Base-by-base conservation (phyloP, 495 filamentous ascomycete genomes). In the Talaromyces proteolyticus region DNA sequence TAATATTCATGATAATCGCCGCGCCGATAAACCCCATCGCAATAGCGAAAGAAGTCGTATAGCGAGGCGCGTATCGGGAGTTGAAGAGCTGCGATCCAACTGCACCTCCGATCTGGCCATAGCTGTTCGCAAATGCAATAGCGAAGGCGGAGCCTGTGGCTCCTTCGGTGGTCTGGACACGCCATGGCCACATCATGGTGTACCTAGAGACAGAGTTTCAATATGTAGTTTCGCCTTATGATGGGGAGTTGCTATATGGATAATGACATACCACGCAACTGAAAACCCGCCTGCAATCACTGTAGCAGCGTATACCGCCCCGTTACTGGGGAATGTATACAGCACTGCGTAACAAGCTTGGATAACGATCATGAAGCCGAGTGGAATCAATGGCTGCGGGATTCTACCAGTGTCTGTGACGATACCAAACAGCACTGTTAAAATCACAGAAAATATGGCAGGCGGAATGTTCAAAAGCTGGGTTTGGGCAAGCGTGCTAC, bases 151-250 rank as follows among this genome's bases (percentile, higher is more conserved):
- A 53, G 12, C 64, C 64, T 2, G 64, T 68, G 1, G 58, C 57
- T 0, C 64, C 62, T 49, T 57, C 54, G 4, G 64, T 51, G 3
- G 65, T 62, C 2, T 60, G 47, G 2, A 57, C 57, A 3, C 65
- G 62, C 64, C 64, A 66, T 14, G 62, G 57, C 60, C 60, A 67
- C 39, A 67, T 62, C 0, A 59, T 57, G 18, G 62, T 64, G 54
- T 63, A 67, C 19, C 64, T 64, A 0, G 57, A 55, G 5, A n/a
- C n/a, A n/a, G n/a, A n/a, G n/a, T n/a, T n/a, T n/a, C n/a, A n/a
- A n/a, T n/a, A n/a, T n/a, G n/a, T n/a, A n/a, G n/a, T n/a, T n/a
- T n/a, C n/a, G n/a, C n/a, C n/a, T n/a, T n/a, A n/a, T n/a, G n/a
- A n/a, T n/a, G n/a, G n/a, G n/a, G n/a, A n/a, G n/a, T n/a, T n/a